Percentiles rank a stretch among this genome's conserved stretches.
These are phyloP conservation scores for Coemansia sp. DNA, from an alignment of 192 early-diverging fungal species.

Conservation along the genomic window DNA sequence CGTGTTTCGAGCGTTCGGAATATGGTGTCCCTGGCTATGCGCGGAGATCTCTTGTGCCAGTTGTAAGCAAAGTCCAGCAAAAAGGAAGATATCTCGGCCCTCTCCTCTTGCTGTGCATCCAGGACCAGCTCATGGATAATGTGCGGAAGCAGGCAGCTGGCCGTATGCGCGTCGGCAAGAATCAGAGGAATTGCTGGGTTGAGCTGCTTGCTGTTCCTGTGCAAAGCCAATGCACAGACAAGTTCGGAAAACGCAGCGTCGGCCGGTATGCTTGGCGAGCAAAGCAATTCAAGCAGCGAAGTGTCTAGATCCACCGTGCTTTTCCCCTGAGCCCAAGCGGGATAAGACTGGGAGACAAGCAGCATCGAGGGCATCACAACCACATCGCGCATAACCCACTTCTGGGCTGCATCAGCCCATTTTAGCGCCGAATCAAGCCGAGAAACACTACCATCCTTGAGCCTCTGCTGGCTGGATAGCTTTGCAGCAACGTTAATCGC, in stretches of 20 bases:
- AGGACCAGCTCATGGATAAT: constrained; percentile 27
- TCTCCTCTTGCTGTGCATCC: constrained; percentile 6
- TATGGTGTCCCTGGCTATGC: constrained; percentile 31
- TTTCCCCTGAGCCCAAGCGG: constrained; percentile 18
- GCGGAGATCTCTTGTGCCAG: constrained; percentile 37
- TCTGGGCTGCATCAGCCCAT: constrained; percentile 23
- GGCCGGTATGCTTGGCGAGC: constrained; percentile 10
- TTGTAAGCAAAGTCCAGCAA: constrained; percentile 50
- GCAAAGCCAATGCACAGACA: constrained; percentile 26
- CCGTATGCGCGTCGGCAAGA: constrained; percentile 28
- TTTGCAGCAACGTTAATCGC: constrained; percentile 23
- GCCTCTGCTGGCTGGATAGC: background rate
- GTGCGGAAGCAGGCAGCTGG: constrained; percentile 35
- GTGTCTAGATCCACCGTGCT: constrained; percentile 15
- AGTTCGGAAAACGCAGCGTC: constrained; percentile 32
- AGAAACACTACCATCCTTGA: too few relatives aligned
- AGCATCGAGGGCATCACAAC: constrained; percentile 22
- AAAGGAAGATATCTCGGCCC: constrained; percentile 33
- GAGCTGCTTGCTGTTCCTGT: constrained; percentile 14
- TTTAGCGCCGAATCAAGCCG: background rate
- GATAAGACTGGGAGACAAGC: background rate
- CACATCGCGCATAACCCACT: constrained; percentile 21
- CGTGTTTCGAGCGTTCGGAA: constrained; percentile 29
- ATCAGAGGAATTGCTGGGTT: constrained; percentile 28
- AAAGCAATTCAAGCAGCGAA: constrained; percentile 25